A percentile compares a stretch with the other conserved stretches of the same genome.
Conservation (phyloP, 2,329 filamentous ascomycete species). For the Truncatella angustata region DNA sequence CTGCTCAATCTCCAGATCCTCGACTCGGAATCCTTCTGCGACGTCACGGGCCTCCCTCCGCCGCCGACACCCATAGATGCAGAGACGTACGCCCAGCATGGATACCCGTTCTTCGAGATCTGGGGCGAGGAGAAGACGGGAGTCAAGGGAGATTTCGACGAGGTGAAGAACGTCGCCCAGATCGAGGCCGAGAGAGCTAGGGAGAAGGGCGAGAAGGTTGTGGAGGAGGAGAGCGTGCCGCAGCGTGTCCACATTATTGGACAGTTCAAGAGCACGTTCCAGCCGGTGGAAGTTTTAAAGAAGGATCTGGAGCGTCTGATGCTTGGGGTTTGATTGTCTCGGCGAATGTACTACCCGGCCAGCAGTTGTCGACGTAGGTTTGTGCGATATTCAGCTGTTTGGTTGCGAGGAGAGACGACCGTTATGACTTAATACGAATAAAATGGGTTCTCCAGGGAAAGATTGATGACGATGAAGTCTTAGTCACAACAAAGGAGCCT, state of each 20-base stretch:
- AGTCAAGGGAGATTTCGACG: constrained; percentile 15
- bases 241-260: constrained; percentile 1
- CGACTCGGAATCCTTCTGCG: constrained; percentile 30
- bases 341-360: no score
- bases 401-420: no score
- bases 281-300: not conserved
- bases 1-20: constrained; percentile 34
- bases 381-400: no score
- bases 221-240: constrained; percentile 6
- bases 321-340: not conserved
- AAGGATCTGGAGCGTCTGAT: constrained; percentile 5
- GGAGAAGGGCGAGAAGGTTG: not conserved
- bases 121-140: constrained; percentile 18
- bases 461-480: no score
- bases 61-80: constrained; percentile 34
- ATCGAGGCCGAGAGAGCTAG: constrained; percentile 14
- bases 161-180: constrained; percentile 17
- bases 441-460: no score
- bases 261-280: not conserved
- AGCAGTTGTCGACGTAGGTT: no score
- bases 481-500: no score
- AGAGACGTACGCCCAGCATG: constrained; percentile 28
- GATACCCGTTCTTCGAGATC: constrained; percentile 36
- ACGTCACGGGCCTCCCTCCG: constrained; percentile 32
- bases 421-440: no score